Conservation (phyloP, 2,329 filamentous ascomycete genomes). For the Calonectria crousiana region DNA sequence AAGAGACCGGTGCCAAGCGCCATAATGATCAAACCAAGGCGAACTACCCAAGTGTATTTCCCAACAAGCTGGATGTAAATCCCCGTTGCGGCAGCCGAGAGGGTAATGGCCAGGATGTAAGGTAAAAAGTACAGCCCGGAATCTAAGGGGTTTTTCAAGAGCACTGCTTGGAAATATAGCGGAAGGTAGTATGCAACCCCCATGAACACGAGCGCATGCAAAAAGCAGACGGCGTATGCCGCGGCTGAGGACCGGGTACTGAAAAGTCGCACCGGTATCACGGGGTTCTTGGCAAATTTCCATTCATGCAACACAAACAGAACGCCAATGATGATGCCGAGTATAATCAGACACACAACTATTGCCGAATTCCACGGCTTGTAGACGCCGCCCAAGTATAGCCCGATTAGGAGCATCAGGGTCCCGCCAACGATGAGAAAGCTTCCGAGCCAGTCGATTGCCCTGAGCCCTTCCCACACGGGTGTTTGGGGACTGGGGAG, state of each 20-base stretch:
- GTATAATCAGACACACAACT: conserved; percentile 73
- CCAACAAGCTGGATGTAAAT: conserved; percentile 65
- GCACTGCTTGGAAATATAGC: conserved; percentile 78
- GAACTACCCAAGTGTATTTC: conserved; percentile 68
- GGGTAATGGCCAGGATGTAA: conserved; percentile 63
- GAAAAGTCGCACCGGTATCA: conserved; percentile 78
- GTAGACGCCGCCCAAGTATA: conserved; percentile 76
- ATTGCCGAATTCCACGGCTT: conserved; percentile 72
- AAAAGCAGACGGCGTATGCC: conserved; percentile 59
- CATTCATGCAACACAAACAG: conserved; percentile 73
- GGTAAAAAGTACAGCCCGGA: conserved; percentile 74
- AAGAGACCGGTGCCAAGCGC: conserved; percentile 70
- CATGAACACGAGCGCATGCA: conserved; percentile 71
- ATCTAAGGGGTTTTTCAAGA: conserved; percentile 69
- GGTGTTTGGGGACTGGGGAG: conserved; percentile 76
- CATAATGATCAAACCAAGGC: conserved; percentile 65
- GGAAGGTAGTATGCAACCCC: conserved; percentile 78
- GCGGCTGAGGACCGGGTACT: conserved; percentile 67
- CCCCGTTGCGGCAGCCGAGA: conserved; percentile 57
- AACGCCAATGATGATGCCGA: conserved; percentile 63
- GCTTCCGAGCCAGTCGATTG: conserved; percentile 72
- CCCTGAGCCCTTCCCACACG: conserved; percentile 70
- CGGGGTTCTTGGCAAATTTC: conserved; percentile 71
- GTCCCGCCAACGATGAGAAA: conserved; percentile 73
- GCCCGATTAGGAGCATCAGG: conserved; percentile 77